Evolutionary conservation across 2,329 filamentous ascomycete species (phyloP).

Genomic region (Ceratocystis eucalypticola): DNA sequence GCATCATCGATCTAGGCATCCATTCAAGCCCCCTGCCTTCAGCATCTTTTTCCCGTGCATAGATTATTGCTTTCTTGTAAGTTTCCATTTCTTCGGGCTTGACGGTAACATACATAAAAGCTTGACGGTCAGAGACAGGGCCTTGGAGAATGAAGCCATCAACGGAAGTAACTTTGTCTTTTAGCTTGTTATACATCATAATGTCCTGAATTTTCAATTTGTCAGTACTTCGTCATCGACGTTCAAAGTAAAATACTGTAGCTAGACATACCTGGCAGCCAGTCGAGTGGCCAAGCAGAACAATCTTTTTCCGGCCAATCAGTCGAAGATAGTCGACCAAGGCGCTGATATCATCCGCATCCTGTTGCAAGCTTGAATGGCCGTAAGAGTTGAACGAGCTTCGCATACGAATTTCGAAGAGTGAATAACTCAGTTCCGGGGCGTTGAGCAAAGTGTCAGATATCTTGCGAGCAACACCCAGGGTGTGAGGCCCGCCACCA

Average conservation of each 20-base stretch:
- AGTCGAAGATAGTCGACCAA: constrained; percentile 41
- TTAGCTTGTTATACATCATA: constrained; percentile 39
- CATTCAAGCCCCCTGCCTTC: constrained; percentile 41
- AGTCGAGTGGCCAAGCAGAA: constrained; percentile 46
- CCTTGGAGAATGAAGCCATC: constrained; percentile 72
- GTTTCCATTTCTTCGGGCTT: constrained; percentile 24
- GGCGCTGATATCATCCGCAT: constrained; percentile 40
- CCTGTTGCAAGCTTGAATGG: constrained; percentile 35
- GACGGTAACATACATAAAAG: constrained; percentile 33
- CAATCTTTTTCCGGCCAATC: constrained; percentile 37
- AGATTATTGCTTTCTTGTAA: constrained; percentile 33
- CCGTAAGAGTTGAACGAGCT: constrained; percentile 43
- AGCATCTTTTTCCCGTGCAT: constrained; percentile 42
- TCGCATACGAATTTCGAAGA: constrained; percentile 43
- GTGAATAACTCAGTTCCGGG: constrained; percentile 33
- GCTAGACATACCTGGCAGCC: constrained; percentile 37
- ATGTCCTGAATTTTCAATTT: constrained; percentile 34
- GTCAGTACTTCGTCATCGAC: background rate
- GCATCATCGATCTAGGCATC: constrained; percentile 37
- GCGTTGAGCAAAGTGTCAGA: constrained; percentile 31
- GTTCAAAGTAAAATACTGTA: background rate
- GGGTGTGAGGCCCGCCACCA: constrained; percentile 53
- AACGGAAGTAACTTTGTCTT: constrained; percentile 36
- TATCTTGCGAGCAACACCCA: constrained; percentile 41
- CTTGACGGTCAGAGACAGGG: constrained; percentile 64